These are phyloP conservation scores for Teratosphaeria gauchensis DNA, from an alignment of 2,329 filamentous ascomycete genomes.

Conservation along the genomic window DNA sequence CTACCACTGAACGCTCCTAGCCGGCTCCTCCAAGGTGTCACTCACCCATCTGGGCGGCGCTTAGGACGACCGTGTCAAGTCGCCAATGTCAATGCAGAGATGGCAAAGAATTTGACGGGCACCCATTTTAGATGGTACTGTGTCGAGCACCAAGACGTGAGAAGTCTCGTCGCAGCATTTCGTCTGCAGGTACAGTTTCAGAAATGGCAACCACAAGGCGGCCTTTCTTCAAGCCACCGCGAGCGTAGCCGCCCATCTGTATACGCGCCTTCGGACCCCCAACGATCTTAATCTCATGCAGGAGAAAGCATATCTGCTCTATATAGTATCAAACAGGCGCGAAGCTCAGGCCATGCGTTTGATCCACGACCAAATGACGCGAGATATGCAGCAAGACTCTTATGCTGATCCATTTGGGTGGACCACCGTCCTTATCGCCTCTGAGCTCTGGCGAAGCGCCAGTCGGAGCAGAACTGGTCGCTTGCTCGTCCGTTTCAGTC, in stretches of 20 bases:
- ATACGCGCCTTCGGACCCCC: neutral
- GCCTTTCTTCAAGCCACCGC: neutral
- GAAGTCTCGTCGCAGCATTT: neutral
- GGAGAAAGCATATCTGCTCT: conserved; percentile 4
- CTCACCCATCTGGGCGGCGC: neutral
- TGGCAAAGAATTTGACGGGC: neutral
- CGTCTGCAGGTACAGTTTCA: neutral
- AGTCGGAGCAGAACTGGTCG: neutral
- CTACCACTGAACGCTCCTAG: neutral
- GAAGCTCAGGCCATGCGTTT: conserved; percentile 12
- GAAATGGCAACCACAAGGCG: conserved; percentile 5
- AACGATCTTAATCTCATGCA: conserved; percentile 1
- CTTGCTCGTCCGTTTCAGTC: conserved; percentile 7
- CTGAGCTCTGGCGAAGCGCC: neutral
- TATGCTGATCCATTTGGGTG: conserved; percentile 10
- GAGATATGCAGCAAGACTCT: conserved; percentile 9
- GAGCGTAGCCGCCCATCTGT: conserved; percentile 1
- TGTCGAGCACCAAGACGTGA: neutral
- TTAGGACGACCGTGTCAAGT: neutral
- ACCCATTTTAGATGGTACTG: neutral
- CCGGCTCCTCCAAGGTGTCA: neutral
- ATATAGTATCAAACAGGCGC: conserved; percentile 21
- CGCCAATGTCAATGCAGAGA: neutral
- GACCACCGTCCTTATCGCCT: neutral
- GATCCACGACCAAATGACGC: conserved; percentile 11